Evolutionary conservation across 805 yeast genomes (phyloP).

Genomic region (Suhomyces pyralidae): DNA sequence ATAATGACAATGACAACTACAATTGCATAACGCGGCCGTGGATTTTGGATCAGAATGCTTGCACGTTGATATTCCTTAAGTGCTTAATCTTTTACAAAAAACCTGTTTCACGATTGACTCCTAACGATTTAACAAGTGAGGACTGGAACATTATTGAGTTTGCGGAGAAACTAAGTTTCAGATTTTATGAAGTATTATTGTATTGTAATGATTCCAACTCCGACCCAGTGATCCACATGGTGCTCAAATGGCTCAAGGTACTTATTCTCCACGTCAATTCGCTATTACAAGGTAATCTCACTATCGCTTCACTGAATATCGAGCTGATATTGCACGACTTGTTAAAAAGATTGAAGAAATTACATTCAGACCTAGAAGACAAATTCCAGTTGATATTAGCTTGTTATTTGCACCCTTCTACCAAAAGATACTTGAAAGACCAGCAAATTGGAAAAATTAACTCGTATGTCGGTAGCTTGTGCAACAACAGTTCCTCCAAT

Average conservation of each 20-base stretch:
- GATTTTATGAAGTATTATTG: conserved; percentile 13
- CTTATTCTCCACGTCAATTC: conserved; percentile 15
- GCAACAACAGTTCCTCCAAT: not conserved
- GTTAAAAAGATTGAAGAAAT: conserved; percentile 5
- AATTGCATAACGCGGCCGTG: conserved; percentile 4
- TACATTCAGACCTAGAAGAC: conserved; percentile 13
- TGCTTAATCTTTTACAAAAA: conserved; percentile 10
- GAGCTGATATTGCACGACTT: conserved; percentile 8
- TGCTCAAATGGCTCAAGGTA: conserved; percentile 21
- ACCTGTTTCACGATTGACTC: conserved; percentile 2
- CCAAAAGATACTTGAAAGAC: conserved; percentile 19
- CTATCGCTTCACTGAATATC: not conserved
- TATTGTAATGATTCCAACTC: conserved; percentile 3
- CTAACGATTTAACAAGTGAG: conserved; percentile 3
- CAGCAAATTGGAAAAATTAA: not conserved
- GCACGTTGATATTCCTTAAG: conserved; percentile 6
- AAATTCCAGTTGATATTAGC: conserved; percentile 14
- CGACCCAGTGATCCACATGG: conserved; percentile 16
- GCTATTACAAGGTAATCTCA: conserved; percentile 1
- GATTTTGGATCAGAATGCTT: conserved; percentile 8
- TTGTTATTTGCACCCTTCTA: conserved; percentile 22
- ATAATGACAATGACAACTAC: conserved; percentile 5
- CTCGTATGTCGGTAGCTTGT: not conserved
- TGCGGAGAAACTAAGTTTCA: conserved; percentile 7
- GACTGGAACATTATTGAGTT: conserved; percentile 16